A percentile compares a stretch with the other conserved stretches of the same genome.
Conservation (phyloP, 2,329 filamentous ascomycete species). For the Epichloe uncinata region DNA sequence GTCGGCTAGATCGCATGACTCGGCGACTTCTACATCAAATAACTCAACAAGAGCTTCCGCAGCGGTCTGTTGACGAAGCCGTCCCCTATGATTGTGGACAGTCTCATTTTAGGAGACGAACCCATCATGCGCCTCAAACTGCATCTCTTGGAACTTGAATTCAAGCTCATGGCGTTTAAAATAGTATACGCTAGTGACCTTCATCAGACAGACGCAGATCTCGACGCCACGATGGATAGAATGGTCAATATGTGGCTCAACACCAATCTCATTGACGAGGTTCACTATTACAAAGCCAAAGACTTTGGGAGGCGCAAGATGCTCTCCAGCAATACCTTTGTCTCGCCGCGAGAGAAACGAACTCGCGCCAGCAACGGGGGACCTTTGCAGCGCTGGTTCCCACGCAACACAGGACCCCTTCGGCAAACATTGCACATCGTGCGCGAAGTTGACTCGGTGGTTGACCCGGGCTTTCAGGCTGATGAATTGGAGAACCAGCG, state of each 20-base stretch:
- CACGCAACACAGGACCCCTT: slow-evolving; percentile 11
- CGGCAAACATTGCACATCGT: slow-evolving; percentile 15
- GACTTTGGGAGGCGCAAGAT: slow-evolving; percentile 13
- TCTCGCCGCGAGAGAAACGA: slow-evolving; percentile 11
- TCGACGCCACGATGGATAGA: slow-evolving; percentile 12
- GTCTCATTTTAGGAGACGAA: slow-evolving; percentile 10
- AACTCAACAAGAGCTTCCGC: slow-evolving; percentile 10
- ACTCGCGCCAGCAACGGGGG: slow-evolving; percentile 10
- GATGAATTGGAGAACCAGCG: slow-evolving; percentile 13
- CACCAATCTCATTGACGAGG: slow-evolving; percentile 17
- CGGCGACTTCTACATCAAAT: slow-evolving; percentile 11
- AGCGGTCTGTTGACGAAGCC: slow-evolving; percentile 10
- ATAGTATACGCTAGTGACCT: slow-evolving; percentile 18
- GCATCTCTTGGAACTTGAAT: slow-evolving; percentile 17
- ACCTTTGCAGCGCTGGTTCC: slow-evolving; percentile 12
- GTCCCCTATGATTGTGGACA: slow-evolving; percentile 12
- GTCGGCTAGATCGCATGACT: slow-evolving; percentile 12
- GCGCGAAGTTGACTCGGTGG: slow-evolving; percentile 13
- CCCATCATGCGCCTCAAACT: slow-evolving; percentile 15
- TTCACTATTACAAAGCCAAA: slow-evolving; percentile 16
- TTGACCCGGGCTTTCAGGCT: slow-evolving; percentile 15
- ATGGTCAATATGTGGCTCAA: slow-evolving; percentile 17
- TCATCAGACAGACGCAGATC: slow-evolving; percentile 8
- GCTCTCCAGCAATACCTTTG: slow-evolving; percentile 1
- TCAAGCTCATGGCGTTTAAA: slow-evolving; percentile 16